Base-by-base conservation (phyloP, 371 early-diverging fungal genomes). In the Mortierella sp. region DNA sequence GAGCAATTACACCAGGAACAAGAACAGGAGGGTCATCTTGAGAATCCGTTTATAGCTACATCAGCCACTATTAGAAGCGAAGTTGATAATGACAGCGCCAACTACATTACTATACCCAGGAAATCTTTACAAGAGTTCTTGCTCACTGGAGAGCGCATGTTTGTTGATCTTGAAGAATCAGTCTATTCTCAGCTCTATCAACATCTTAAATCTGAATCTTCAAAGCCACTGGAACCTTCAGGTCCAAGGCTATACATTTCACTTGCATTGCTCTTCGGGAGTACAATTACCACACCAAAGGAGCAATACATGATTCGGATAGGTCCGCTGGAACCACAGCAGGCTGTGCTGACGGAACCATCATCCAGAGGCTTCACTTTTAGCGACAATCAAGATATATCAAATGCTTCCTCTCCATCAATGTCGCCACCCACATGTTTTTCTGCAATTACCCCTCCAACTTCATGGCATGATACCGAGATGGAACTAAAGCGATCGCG, bases 301-400 rank as follows among this genome's bases (percentile, higher is more conserved):
- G 79, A 78, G 23, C 73, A 73, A n/a, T 78, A 73, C 73, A 72
- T 70, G 73, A 73, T 78, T 19, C 65, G 73, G 23, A 63, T 78
- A 34, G 79, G 79, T n/a, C 79, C 79, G 0, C 35, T 78, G 10
- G 70, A 70, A 51, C 62, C 78, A 5, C 68, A 60, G 32, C 68
- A 57, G 6, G 26, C 59, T 10, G 22, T 45, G 22, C 31, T 54
- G 34, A 43, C 6, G 23, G 23, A 19, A 47, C 12, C 26, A 19
- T 13, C 19, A 43, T 43, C 45, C 19, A 5, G 5, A 17, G 19
- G 19, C 13, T 19, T 13, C 4, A 58, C 32, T 35, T 32, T 26
- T 53, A 19, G 42, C 40, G 26, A 31, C 8, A 29, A 55, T 13
- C 12, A 9, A 9, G 29, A 17, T 29, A n/a, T 3, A 49, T 23